Evolutionary conservation across 306 rosid species (phyloP).

Genomic region (Macrotyloma uniflorum): DNA sequence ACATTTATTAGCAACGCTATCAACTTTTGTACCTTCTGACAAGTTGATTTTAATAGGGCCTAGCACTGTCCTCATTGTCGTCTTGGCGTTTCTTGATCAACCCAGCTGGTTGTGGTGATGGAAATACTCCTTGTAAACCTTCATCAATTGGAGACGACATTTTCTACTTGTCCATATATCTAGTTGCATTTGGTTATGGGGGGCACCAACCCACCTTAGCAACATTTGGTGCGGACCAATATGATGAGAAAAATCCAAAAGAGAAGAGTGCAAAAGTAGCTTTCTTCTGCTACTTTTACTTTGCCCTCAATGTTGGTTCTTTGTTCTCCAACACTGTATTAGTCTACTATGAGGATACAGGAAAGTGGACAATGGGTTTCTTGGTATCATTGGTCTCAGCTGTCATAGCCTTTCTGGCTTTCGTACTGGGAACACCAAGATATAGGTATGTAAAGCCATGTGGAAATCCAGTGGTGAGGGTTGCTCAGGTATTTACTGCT

Average conservation of each 20-base stretch:
- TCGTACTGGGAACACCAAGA: conserved; percentile 50
- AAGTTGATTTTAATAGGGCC: conserved; percentile 42
- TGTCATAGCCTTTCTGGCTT: conserved; percentile 48
- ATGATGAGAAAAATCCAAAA: conserved; percentile 55
- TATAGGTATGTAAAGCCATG: conserved; percentile 54
- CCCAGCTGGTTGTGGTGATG: conserved; percentile 63
- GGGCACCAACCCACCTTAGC: conserved; percentile 77
- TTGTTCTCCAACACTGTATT: conserved; percentile 65
- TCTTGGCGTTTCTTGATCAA: conserved; percentile 60
- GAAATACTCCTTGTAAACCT: conserved; percentile 41
- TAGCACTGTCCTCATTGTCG: conserved; percentile 55
- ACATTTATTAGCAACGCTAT: background rate
- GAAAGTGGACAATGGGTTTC: conserved; percentile 68
- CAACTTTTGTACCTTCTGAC: background rate
- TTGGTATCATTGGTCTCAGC: conserved; percentile 55
- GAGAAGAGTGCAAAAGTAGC: conserved; percentile 45
- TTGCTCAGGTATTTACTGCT: conserved; percentile 60
- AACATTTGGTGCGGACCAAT: conserved; percentile 74
- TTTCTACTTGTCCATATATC: conserved; percentile 64
- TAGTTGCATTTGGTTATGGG: conserved; percentile 73
- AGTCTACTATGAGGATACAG: conserved; percentile 63
- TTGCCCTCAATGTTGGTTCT: conserved; percentile 62
- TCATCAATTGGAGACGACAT: conserved; percentile 44
- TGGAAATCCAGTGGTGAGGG: conserved; percentile 64
- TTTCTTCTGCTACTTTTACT: conserved; percentile 68